A percentile compares a stretch with the other conserved stretches of the same genome.
Evolutionary conservation across 345 rosid species (phyloP).

Genomic region (Pseudoturritis turrita): DNA sequence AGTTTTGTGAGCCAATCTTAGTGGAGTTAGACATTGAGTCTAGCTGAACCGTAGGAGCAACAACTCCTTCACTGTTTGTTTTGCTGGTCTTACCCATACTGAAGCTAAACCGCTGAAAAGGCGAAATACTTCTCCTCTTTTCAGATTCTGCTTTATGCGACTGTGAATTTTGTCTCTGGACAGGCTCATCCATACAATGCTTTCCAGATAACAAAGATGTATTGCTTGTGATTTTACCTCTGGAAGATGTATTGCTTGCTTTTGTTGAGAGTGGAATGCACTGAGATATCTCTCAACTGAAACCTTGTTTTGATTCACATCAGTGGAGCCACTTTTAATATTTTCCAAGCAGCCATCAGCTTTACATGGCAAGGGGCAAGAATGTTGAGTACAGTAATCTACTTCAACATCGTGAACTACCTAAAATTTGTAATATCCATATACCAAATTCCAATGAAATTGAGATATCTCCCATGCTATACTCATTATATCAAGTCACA

Average conservation of each 20-base stretch:
- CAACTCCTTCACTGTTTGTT: constrained; percentile 44
- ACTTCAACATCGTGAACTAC: constrained; percentile 27
- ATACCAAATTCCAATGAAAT: too few species aligned
- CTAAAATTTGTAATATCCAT: too few species aligned
- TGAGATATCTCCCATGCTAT: too few species aligned
- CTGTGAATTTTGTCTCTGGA: constrained; percentile 34
- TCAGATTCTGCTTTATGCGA: too few species aligned
- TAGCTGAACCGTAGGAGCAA: constrained; percentile 28
- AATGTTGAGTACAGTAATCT: constrained; percentile 32
- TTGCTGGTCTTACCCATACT: constrained; percentile 51
- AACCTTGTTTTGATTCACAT: constrained; percentile 26
- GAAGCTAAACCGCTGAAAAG: constrained; percentile 65
- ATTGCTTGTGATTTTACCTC: constrained; percentile 30
- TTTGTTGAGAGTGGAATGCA: constrained; percentile 33
- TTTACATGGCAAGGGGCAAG: constrained; percentile 43
- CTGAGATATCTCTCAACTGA: constrained; percentile 33
- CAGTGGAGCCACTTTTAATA: constrained; percentile 26
- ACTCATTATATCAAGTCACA: too few species aligned
- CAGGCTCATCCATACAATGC: constrained; percentile 23
- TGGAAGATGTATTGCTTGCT: constrained; percentile 27
- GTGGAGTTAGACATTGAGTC: constrained; percentile 32
- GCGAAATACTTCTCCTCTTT: constrained; percentile 66
- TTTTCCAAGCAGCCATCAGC: constrained; percentile 31
- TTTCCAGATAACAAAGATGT: constrained; percentile 8
- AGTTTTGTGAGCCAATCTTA: constrained; percentile 39